Evolutionary conservation across 441 rosid species (phyloP).

Genomic region (Euphorbia celastroides): DNA sequence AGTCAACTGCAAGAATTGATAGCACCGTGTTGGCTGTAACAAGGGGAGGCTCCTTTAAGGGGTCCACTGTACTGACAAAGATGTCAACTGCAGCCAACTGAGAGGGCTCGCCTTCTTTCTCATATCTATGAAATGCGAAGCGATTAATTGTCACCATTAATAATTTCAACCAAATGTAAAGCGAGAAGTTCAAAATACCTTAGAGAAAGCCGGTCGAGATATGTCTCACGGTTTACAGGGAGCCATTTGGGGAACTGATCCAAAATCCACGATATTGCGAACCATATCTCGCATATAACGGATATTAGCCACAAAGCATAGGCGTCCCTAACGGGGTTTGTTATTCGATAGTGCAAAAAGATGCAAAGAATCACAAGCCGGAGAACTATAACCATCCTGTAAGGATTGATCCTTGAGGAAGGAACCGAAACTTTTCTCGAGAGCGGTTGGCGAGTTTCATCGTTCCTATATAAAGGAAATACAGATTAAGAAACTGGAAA

Average conservation of each 20-base stretch:
- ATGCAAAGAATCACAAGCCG: constrained; percentile 36
- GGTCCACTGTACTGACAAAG: constrained; percentile 38
- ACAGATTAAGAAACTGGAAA: neutral
- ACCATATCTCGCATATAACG: constrained; percentile 43
- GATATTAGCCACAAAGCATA: constrained; percentile 34
- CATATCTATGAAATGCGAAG: constrained; percentile 23
- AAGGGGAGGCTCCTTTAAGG: constrained; percentile 35
- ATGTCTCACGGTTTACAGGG: constrained; percentile 41
- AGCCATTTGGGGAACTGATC: constrained; percentile 47
- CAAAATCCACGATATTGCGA: constrained; percentile 38
- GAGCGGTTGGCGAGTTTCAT: constrained; percentile 39
- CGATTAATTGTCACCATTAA: too few species aligned
- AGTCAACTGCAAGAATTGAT: constrained; percentile 34
- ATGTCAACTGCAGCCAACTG: constrained; percentile 33
- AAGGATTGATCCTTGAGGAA: constrained; percentile 39
- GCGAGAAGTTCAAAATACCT: constrained; percentile 22
- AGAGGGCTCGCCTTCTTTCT: constrained; percentile 35
- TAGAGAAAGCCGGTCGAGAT: constrained; percentile 36
- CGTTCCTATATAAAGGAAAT: constrained; percentile 24
- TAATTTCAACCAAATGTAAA: too few species aligned
- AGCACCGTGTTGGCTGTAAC: constrained; percentile 35
- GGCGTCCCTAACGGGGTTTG: constrained; percentile 35
- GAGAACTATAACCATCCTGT: constrained; percentile 37
- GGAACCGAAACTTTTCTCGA: constrained; percentile 38
- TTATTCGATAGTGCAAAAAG: constrained; percentile 37